Evolutionary conservation across 2,329 filamentous ascomycete genomes (phyloP).

Genomic region (Pseudogymnoascus destructans): DNA sequence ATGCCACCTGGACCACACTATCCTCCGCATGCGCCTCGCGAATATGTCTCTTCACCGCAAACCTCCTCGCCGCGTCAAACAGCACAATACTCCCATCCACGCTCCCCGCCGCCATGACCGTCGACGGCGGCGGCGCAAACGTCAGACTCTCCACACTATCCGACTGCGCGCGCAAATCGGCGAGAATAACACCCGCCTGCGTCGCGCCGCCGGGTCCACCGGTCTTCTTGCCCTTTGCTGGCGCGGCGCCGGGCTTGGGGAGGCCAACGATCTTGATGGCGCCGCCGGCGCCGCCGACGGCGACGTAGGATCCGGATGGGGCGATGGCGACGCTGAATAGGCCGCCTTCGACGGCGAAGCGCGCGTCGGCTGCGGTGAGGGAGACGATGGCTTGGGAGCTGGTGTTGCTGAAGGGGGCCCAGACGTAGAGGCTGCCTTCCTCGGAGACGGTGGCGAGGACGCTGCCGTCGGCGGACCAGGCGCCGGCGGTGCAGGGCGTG

Average conservation of each 20-base stretch:
- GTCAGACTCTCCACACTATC: slow-evolving; percentile 69
- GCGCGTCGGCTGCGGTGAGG: slow-evolving; percentile 68
- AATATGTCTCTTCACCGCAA: slow-evolving; percentile 74
- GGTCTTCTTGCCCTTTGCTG: slow-evolving; percentile 21
- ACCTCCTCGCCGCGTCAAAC: slow-evolving; percentile 75
- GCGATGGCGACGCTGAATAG: slow-evolving; percentile 79
- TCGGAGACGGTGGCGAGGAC: slow-evolving; percentile 81
- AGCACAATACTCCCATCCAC: slow-evolving; percentile 70
- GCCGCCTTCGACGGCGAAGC: slow-evolving; percentile 84
- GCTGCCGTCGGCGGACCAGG: slow-evolving; percentile 79
- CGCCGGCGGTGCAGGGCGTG: slow-evolving; percentile 70
- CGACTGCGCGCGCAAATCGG: slow-evolving; percentile 65
- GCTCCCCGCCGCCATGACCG: slow-evolving; percentile 50
- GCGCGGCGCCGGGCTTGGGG: slow-evolving; percentile 40
- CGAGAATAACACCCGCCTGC: slow-evolving; percentile 62
- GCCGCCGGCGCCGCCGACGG: slow-evolving; percentile 78
- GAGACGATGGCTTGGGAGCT: slow-evolving; percentile 56
- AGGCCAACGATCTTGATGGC: slow-evolving; percentile 75
- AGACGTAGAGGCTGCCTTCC: slow-evolving; percentile 79
- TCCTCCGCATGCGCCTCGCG: slow-evolving; percentile 74
- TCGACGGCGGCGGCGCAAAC: slow-evolving; percentile 41
- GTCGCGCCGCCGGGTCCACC: slow-evolving; percentile 30
- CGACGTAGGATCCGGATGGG: slow-evolving; percentile 65
- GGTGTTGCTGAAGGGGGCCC: slow-evolving; percentile 64
- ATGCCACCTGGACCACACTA: slow-evolving; percentile 86